These are phyloP conservation scores for Tetratostichococcus sp. DNA, from an alignment of 139 green algal species.

Conservation along the genomic window DNA sequence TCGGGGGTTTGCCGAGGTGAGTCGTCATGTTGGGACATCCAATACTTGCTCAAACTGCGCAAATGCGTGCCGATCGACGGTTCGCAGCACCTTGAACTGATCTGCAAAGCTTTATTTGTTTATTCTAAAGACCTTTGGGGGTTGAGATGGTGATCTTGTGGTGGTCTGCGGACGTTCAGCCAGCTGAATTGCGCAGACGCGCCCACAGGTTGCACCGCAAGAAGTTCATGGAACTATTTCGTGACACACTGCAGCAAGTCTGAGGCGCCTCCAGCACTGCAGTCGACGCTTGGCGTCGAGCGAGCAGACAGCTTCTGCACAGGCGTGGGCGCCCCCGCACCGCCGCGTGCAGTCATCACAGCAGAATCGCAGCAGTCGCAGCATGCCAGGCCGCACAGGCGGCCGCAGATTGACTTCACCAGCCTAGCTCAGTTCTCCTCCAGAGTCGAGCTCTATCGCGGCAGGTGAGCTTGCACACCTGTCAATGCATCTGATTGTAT, in stretches of 20 bases:
- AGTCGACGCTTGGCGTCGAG: background rate
- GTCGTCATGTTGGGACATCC: background rate
- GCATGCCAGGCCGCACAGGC: background rate
- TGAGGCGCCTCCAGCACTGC: background rate
- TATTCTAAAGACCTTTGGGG: too few species aligned
- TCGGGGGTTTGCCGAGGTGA: background rate
- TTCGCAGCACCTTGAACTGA: too few species aligned
- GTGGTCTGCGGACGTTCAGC: too few species aligned
- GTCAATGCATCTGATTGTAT: too few species aligned
- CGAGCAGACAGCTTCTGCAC: background rate
- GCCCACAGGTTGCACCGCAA: too few species aligned
- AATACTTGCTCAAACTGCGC: background rate
- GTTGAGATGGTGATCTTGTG: too few species aligned
- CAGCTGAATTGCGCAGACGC: too few species aligned
- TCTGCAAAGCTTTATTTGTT: too few species aligned
- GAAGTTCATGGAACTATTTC: too few species aligned
- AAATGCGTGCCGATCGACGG: too few species aligned
- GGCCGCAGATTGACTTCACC: slow-evolving; percentile 24
- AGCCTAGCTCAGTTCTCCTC: slow-evolving; percentile 45
- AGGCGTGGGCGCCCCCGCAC: background rate
- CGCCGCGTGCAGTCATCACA: background rate
- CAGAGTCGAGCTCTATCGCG: slow-evolving; percentile 58
- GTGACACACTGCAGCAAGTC: background rate
- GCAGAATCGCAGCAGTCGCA: background rate
- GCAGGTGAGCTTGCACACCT: slow-evolving; percentile 32